Base-by-base conservation (phyloP, 2,329 filamentous ascomycete genomes). In the Penicillium rolfsii region DNA sequence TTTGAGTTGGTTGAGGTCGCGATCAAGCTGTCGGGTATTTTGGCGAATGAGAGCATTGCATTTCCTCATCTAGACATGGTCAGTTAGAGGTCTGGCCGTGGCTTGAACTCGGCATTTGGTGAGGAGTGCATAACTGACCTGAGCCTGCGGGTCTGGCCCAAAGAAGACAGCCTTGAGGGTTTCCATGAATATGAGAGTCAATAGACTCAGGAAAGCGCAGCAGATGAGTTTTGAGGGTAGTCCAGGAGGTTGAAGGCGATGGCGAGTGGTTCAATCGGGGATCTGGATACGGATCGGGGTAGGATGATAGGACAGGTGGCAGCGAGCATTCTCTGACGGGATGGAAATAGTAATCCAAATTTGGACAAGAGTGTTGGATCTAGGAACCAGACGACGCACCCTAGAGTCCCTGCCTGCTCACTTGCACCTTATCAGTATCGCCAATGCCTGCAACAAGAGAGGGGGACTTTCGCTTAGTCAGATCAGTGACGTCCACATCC, bases 1-100 rank as follows among this genome's bases (percentile, higher is more conserved):
- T 77, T 91, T 93, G 67, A 95, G 86, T 66, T 88, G 83, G 57
- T 84, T 80, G 74, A 99, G 94, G 79, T 98, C 93, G 74, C 95
- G 93, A 77, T 99, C 95, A 71, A 99, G 86, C 75, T 96, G 94
- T 73, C 95, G 93, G 64, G 92, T 90, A 79, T 98, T 97, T 74
- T 88, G 82, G 63, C 94, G 91, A 71, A 99, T 90, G 64, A 98
- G 86, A 63, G 87, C 83, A 78, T 97, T 97, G 80, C 94, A 98
- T 88, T 97, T 98, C 65, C 93, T 89, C 80, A 95, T 89, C 94
- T 99, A 71, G 43, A 52, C 52, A 58, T 52, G 46, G n/a, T 19
- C 7, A 56, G 60, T 71, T 22, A 66, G 64, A 58, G 14, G 45
- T 45, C 28, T 52, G 22, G 12, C 24, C 19, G 46, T 46, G 11